These are phyloP conservation scores for Ophiognomonia clavigignenti-juglandacearum DNA, from an alignment of 2,329 filamentous ascomycete species.

Conservation along the genomic window DNA sequence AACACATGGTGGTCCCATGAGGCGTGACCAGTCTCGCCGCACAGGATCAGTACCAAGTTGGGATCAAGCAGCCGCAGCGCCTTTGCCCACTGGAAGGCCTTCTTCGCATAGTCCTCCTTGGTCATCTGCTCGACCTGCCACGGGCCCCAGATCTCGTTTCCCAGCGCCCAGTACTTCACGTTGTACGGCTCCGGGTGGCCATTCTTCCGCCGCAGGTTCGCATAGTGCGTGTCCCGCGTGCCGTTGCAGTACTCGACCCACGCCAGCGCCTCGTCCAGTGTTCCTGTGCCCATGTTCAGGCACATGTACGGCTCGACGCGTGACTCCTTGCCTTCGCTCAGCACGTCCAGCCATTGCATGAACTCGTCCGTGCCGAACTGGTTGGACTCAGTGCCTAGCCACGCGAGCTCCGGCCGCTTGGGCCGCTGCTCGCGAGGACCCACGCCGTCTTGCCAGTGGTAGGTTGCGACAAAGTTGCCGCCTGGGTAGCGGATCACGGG, in stretches of 20 bases:
- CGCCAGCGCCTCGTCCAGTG: conserved; percentile 51
- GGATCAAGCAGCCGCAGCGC: conserved; percentile 69
- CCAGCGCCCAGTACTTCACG: conserved; percentile 81
- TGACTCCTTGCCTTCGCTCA: conserved; percentile 55
- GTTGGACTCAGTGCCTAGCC: conserved; percentile 72
- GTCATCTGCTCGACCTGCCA: conserved; percentile 66
- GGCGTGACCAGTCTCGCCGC: conserved; percentile 64
- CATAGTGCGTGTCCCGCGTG: conserved; percentile 72
- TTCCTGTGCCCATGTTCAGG: conserved; percentile 77
- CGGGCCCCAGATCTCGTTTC: conserved; percentile 67
- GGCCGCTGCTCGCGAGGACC: conserved; percentile 68
- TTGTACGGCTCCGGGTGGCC: conserved; percentile 73
- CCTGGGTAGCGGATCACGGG: conserved; percentile 79
- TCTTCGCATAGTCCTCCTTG: conserved; percentile 64
- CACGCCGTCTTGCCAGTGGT: conserved; percentile 77
- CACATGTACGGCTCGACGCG: conserved; percentile 74
- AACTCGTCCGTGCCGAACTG: conserved; percentile 84
- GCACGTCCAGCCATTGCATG: conserved; percentile 70
- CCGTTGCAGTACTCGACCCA: conserved; percentile 89
- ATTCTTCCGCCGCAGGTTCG: conserved; percentile 72
- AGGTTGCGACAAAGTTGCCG: conserved; percentile 80
- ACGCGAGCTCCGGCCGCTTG: conserved; percentile 66
- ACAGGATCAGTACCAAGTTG: conserved; percentile 64
- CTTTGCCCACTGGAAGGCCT: conserved; percentile 68
- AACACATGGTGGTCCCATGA: conserved; percentile 72